phyloP scores from a whole-genome alignment of 139 green algal genomes.

The Chlorella ohadii region DNA sequence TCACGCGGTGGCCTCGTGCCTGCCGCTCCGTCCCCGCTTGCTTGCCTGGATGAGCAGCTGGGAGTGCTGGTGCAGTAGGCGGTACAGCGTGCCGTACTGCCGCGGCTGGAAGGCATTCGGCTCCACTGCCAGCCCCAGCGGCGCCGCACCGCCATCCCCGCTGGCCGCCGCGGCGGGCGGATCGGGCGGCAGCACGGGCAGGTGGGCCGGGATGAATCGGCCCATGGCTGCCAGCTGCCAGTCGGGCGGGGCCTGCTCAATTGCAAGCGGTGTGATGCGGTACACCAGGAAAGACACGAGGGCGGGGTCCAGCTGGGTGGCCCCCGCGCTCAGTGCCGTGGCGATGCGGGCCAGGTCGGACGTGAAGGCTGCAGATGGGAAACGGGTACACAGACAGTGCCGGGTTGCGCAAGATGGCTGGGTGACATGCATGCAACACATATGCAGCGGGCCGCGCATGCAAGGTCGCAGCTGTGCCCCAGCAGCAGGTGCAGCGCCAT shows the following conservation, averaged over 20 bases:
- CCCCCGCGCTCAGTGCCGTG: background rate
- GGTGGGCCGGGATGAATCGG: background rate
- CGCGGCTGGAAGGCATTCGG: background rate
- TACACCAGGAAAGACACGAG: no score
- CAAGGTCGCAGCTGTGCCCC: no score
- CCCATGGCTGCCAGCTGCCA: constrained; percentile 25
- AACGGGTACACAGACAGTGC: background rate
- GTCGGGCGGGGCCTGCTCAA: background rate
- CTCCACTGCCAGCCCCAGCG: background rate
- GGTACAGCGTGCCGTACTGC: constrained; percentile 46
- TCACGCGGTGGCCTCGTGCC: no score
- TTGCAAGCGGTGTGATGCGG: background rate
- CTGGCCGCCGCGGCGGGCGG: background rate
- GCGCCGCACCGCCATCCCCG: background rate
- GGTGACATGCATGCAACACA: no score
- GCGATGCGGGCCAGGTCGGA: constrained; percentile 8
- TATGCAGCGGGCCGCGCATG: no score
- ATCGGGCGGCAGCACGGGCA: background rate
- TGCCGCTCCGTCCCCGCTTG: no score
- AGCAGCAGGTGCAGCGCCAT: background rate
- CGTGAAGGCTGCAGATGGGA: constrained; percentile 3
- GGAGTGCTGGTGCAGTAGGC: constrained; percentile 34
- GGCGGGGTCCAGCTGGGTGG: background rate
- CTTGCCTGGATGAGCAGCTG: constrained; percentile 42
- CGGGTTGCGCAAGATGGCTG: no score